Evolutionary conservation across 2,329 filamentous ascomycete species (phyloP).

Genomic region (Fusarium piperis): DNA sequence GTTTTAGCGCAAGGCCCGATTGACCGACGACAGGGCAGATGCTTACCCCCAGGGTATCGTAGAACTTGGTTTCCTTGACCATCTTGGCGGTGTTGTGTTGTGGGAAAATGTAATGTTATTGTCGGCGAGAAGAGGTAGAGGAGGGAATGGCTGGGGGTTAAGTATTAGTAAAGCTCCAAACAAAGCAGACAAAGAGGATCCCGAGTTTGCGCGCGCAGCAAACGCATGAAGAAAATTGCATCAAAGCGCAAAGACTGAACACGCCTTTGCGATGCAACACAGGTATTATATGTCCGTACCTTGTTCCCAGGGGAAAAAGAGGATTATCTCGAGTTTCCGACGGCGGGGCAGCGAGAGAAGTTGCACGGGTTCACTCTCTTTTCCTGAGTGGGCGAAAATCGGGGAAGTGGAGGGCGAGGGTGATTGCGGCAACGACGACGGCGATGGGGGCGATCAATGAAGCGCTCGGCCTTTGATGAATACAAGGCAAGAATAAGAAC

Average conservation of each 20-base stretch:
- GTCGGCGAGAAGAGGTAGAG: constrained; percentile 10
- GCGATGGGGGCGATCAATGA: not conserved
- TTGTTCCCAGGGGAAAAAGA: constrained; percentile 34
- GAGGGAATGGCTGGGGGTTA: constrained; percentile 26
- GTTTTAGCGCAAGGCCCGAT: constrained; percentile 27
- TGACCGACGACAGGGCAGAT: not conserved
- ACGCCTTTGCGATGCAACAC: not conserved
- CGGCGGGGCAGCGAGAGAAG: constrained; percentile 40
- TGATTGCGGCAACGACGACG: not conserved
- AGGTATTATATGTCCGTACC: constrained; percentile 32
- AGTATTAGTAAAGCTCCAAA: constrained; percentile 33
- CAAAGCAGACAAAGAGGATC: constrained; percentile 12
- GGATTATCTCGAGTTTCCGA: constrained; percentile 37
- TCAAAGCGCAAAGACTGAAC: not conserved
- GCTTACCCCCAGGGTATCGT: constrained; percentile 81
- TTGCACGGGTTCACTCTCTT: constrained; percentile 36
- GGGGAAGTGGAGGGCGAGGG: constrained; percentile 35
- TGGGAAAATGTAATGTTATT: constrained; percentile 4
- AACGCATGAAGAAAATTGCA: not conserved
- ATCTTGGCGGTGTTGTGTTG: constrained; percentile 58
- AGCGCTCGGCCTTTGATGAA: constrained; percentile 9
- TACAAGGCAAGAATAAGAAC: constrained; percentile 4
- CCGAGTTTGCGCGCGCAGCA: constrained; percentile 8
- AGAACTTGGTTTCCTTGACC: constrained; percentile 83
- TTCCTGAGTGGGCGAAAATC: constrained; percentile 28